Conservation (phyloP, 2,329 filamentous ascomycete genomes). For the Metarhizium rileyi region DNA sequence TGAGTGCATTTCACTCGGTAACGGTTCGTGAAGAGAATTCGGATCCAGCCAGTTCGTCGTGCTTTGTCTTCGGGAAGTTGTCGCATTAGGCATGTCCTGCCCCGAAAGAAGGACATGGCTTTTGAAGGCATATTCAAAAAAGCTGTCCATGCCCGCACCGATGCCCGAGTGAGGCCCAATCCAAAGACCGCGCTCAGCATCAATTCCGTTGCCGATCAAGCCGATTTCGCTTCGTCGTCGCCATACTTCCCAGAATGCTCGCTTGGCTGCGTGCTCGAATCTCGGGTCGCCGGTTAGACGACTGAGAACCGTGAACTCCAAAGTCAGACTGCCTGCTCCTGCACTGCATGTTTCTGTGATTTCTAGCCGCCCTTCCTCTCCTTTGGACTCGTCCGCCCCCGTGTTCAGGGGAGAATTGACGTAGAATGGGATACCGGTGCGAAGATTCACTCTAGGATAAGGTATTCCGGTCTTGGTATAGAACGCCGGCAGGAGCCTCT, state of each 20-base stretch:
- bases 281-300: slow-evolving; percentile 74
- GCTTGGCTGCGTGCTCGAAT: slow-evolving; percentile 85
- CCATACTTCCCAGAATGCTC: slow-evolving; percentile 98
- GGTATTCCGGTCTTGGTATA: slow-evolving; percentile 85
- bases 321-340: slow-evolving; percentile 86
- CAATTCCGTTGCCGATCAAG: slow-evolving; percentile 82
- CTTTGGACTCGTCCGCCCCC: slow-evolving; percentile 24
- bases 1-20: slow-evolving; percentile 57
- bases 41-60: slow-evolving; percentile 47
- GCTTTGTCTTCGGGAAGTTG: slow-evolving; percentile 30
- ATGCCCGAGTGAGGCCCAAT: slow-evolving; percentile 84
- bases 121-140: slow-evolving; percentile 97
- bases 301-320: slow-evolving; percentile 88
- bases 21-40: slow-evolving; percentile 49
- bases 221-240: slow-evolving; percentile 73
- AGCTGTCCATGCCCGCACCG: slow-evolving; percentile 92
- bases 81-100: slow-evolving; percentile 45
- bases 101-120: slow-evolving; percentile 84
- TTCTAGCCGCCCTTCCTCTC: slow-evolving; percentile 42
- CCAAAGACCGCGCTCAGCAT: slow-evolving; percentile 86
- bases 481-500: slow-evolving; percentile 82
- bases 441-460: slow-evolving; percentile 88
- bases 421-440: slow-evolving; percentile 87
- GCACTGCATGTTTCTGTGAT: slow-evolving; percentile 95
- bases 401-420: slow-evolving; percentile 70